Conservation (phyloP, 2,329 filamentous ascomycete species). For the Pseudogymnoascus sp. region DNA sequence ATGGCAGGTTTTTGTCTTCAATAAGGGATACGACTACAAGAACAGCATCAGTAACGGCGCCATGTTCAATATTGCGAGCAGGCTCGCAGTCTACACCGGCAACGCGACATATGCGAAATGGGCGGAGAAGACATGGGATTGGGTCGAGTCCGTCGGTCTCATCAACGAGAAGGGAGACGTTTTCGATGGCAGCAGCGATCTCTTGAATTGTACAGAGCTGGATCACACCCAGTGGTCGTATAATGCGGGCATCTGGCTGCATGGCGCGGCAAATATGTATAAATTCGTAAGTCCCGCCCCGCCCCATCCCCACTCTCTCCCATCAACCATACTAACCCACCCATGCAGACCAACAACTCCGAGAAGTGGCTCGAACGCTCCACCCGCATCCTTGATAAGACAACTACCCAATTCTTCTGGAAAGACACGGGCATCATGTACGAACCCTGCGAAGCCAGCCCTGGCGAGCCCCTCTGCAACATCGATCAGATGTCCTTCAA, state of each 20-base stretch:
- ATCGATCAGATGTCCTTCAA: slow-evolving; percentile 59
- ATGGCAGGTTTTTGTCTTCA: slow-evolving; percentile 76
- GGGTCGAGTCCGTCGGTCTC: slow-evolving; percentile 49
- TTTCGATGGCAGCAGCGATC: slow-evolving; percentile 50
- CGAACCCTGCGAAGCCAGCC: slow-evolving; percentile 59
- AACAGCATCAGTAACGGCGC: slow-evolving; percentile 51
- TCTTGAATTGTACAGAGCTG: slow-evolving; percentile 48
- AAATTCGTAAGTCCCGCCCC: slow-evolving; percentile 36
- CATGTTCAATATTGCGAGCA: slow-evolving; percentile 52
- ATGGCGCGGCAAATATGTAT: slow-evolving; percentile 35
- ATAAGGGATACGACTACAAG: slow-evolving; percentile 70
- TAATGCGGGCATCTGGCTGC: slow-evolving; percentile 56
- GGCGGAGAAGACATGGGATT: slow-evolving; percentile 64
- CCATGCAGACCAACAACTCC: slow-evolving; percentile 35
- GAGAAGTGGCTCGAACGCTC: slow-evolving; percentile 30
- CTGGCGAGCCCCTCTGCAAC: slow-evolving; percentile 40
- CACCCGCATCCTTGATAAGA: slow-evolving; percentile 29
- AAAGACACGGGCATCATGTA: slow-evolving; percentile 36
- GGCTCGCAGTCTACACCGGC: slow-evolving; percentile 64
- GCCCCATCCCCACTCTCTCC: not conserved
- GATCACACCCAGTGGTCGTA: slow-evolving; percentile 58
- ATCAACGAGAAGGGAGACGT: slow-evolving; percentile 43
- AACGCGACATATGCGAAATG: slow-evolving; percentile 68
- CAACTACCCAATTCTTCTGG: slow-evolving; percentile 25
- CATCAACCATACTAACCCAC: not conserved